phyloP scores from a whole-genome alignment of 768 basidiomycete genomes.

The Xerocomus potaroensis region DNA sequence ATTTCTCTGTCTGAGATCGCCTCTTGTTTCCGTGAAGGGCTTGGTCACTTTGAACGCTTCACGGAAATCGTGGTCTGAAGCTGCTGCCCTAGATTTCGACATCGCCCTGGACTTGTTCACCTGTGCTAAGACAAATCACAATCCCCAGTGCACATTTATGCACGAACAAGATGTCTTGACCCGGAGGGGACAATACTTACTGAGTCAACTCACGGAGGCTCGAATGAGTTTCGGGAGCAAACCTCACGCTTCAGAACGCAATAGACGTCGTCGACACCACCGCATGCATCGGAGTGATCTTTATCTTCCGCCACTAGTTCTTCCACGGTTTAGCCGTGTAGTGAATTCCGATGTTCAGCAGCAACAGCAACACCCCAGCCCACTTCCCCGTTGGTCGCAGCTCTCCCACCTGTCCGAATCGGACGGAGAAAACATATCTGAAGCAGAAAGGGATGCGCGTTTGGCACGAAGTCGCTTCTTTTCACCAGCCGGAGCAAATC shows the following conservation, averaged over 20 bases:
- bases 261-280: slow-evolving; percentile 7
- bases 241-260: neutral
- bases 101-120: slow-evolving; percentile 65
- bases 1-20: slow-evolving; percentile 56
- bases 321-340: slow-evolving; percentile 23
- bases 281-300: slow-evolving; percentile 45
- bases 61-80: slow-evolving; percentile 62
- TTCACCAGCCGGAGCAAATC: slow-evolving; percentile 23
- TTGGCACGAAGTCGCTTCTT: slow-evolving; percentile 63
- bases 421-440: slow-evolving; percentile 57
- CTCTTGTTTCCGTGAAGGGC: slow-evolving; percentile 44
- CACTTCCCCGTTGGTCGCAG: slow-evolving; percentile 19
- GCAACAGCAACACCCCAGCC: slow-evolving; percentile 7
- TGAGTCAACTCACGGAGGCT: slow-evolving; percentile 31
- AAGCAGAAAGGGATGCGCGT: slow-evolving; percentile 66
- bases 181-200: slow-evolving; percentile 54
- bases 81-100: slow-evolving; percentile 50
- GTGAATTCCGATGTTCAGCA: slow-evolving; percentile 2
- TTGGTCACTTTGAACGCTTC: slow-evolving; percentile 42
- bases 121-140: slow-evolving; percentile 46
- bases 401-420: slow-evolving; percentile 50
- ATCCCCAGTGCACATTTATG: slow-evolving; percentile 66
- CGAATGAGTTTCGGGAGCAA: slow-evolving; percentile 4
- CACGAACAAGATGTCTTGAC: slow-evolving; percentile 67
- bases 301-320: slow-evolving; percentile 41